These are phyloP conservation scores for Plasmodium gonderi DNA, from an alignment of 169 alveolate species.

Conservation along the genomic window DNA sequence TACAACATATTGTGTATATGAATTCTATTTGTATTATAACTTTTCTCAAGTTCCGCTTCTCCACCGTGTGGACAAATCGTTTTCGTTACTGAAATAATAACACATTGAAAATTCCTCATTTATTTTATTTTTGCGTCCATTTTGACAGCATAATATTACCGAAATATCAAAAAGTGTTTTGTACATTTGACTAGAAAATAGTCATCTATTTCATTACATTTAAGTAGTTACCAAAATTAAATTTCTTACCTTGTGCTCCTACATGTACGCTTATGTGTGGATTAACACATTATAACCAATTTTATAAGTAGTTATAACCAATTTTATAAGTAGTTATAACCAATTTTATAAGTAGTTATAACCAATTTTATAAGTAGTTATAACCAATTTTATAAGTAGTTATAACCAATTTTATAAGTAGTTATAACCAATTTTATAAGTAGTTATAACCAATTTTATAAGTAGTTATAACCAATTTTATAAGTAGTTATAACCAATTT, in stretches of 20 bases:
- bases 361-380: no score
- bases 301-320: neutral
- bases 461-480: no score
- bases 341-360: no score
- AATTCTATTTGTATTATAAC: neutral
- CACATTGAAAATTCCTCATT: neutral
- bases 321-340: no score
- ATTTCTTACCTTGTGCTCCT: neutral
- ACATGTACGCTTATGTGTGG: neutral
- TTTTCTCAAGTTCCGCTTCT: neutral
- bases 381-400: no score
- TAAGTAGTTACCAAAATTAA: neutral
- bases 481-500: no score
- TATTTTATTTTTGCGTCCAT: neutral
- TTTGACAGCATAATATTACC: neutral
- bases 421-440: no score
- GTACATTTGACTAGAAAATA: neutral
- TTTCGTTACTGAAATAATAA: neutral
- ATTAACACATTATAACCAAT: neutral
- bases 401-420: no score
- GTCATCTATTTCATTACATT: neutral
- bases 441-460: no score
- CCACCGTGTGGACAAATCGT: neutral
- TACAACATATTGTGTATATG: neutral
- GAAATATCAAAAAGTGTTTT: neutral